Percentiles rank a stretch among this genome's conserved stretches.
These are phyloP conservation scores for Solanum chaucha DNA, from an alignment of 257 asterid genomes.

Conservation along the genomic window DNA sequence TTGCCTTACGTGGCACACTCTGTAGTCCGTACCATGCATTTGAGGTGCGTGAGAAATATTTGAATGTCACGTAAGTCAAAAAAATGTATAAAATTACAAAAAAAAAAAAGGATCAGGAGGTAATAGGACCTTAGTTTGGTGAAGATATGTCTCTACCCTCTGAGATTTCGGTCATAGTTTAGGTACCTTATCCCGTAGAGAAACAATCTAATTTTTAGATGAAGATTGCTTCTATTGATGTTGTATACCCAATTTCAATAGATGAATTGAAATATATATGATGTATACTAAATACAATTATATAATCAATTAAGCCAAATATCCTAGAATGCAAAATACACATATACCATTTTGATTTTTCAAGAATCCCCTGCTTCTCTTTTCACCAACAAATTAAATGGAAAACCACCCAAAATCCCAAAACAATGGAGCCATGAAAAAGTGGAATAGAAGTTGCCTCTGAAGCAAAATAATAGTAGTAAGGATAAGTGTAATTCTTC, in stretches of 20 bases:
- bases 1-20: no score
- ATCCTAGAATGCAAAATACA: background rate
- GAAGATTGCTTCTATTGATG: background rate
- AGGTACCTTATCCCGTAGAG: background rate
- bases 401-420: constrained; percentile 9
- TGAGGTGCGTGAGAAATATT: no score
- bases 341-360: background rate
- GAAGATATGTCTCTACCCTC: no score
- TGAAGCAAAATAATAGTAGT: constrained; percentile 58
- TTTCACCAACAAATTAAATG: constrained; percentile 5
- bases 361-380: background rate
- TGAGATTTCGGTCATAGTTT: no score
- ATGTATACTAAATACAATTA: background rate
- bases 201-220: background rate
- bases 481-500: constrained; percentile 49
- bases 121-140: no score
- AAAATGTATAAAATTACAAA: no score
- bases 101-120: no score
- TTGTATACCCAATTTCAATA: background rate
- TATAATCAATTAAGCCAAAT: background rate
- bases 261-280: background rate
- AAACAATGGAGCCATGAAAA: constrained; percentile 16
- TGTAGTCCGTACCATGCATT: no score
- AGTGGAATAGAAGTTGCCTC: constrained; percentile 20
- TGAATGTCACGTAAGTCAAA: no score